Percentiles rank a stretch among this genome's conserved stretches.
phyloP scores from a whole-genome alignment of 1,284 basidiomycete species.

The Caloboletus inedulis region DNA sequence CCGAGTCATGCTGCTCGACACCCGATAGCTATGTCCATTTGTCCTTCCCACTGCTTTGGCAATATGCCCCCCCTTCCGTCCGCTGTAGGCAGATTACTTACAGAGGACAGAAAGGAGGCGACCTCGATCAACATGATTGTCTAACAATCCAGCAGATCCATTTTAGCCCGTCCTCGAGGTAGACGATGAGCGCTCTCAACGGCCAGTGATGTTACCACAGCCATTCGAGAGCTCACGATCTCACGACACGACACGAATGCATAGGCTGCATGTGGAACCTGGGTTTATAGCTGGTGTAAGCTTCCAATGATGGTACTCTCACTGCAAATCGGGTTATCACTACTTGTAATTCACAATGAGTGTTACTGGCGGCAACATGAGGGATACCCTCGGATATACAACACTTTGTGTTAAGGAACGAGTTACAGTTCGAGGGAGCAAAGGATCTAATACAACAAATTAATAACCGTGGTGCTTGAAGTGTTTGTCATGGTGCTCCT shows the following conservation, averaged over 20 bases:
- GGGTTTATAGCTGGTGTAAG: neutral
- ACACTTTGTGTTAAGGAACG: neutral
- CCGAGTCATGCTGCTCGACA: neutral
- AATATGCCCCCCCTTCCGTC: slow-evolving; percentile 20
- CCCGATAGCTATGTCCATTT: neutral
- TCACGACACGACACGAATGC: neutral
- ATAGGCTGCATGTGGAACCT: neutral
- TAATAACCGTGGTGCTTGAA: neutral
- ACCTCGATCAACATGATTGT: neutral
- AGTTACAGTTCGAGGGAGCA: neutral
- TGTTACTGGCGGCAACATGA: neutral
- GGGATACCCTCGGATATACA: slow-evolving; percentile 2
- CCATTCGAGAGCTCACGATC: neutral
- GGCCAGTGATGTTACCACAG: too few species aligned
- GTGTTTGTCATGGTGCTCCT: slow-evolving; percentile 1
- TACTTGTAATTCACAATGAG: neutral
- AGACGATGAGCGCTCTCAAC: neutral
- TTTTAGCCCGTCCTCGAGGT: neutral
- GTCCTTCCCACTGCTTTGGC: neutral
- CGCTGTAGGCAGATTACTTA: slow-evolving; percentile 22
- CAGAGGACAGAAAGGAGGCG: slow-evolving; percentile 24
- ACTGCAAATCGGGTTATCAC: neutral
- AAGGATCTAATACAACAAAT: neutral
- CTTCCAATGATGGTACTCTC: neutral
- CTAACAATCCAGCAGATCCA: neutral